These are phyloP conservation scores for Hypoxylon sp. DNA, from an alignment of 2,329 filamentous ascomycete species.

Conservation along the genomic window DNA sequence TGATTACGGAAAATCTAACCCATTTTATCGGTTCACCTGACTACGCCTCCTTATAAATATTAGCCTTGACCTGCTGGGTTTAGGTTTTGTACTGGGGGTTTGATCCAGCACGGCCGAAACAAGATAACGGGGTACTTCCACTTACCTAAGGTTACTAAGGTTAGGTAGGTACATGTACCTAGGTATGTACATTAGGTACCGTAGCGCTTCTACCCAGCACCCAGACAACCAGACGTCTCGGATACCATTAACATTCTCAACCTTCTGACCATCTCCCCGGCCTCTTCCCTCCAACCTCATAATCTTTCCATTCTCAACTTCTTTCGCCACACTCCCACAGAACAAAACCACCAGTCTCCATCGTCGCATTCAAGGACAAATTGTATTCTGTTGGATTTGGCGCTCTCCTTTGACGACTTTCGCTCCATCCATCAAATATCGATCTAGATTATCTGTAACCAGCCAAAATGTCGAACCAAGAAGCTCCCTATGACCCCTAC, in stretches of 20 bases:
- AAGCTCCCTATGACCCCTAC: conserved; percentile 86
- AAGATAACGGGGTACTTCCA: conserved; percentile 9
- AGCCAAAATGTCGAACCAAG: conserved; percentile 64
- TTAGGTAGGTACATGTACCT: conserved; percentile 22
- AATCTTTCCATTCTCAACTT: conserved; percentile 34
- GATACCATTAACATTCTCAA: conserved; percentile 40
- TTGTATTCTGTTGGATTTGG: conserved; percentile 27
- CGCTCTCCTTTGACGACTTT: conserved; percentile 13
- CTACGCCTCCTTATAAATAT: conserved; percentile 5
- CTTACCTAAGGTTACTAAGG: background rate
- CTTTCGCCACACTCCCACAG: conserved; percentile 37
- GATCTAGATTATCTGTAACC: conserved; percentile 27
- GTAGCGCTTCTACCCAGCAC: conserved; percentile 11
- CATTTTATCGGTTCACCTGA: conserved; percentile 6
- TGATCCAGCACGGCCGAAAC: conserved; percentile 25
- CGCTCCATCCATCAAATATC: conserved; percentile 14
- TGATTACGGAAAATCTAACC: background rate
- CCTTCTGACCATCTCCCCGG: conserved; percentile 32
- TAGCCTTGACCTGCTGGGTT: background rate
- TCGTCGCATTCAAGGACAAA: conserved; percentile 27
- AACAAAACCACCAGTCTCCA: conserved; percentile 21
- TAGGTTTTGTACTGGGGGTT: background rate
- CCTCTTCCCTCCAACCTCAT: conserved; percentile 41
- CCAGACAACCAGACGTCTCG: conserved; percentile 40
- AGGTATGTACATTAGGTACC: too few relatives aligned